Conservation (phyloP, 345 rosid genomes). For the Boechera divaricarpa region DNA sequence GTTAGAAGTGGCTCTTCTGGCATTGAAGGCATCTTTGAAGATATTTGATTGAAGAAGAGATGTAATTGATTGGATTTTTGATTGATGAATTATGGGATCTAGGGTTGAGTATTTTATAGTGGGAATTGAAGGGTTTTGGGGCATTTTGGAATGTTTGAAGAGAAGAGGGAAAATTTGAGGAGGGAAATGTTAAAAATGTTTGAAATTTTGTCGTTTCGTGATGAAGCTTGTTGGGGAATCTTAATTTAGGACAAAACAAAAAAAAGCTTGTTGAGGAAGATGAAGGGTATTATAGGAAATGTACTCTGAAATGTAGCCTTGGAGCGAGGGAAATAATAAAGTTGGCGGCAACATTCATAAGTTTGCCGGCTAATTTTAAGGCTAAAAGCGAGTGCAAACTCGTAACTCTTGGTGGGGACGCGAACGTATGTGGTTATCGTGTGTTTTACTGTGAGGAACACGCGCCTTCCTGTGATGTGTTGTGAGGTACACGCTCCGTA, state of each 20-base stretch:
- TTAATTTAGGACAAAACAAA: background rate
- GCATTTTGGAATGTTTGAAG: background rate
- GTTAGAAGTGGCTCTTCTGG: conserved; percentile 88
- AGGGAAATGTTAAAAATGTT: conserved; percentile 42
- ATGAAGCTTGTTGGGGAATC: conserved; percentile 44
- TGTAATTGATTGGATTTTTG: conserved; percentile 6
- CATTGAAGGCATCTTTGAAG: conserved; percentile 66
- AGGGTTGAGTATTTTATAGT: conserved; percentile 18
- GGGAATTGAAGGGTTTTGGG: conserved; percentile 31
- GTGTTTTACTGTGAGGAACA: background rate
- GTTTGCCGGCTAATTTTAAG: background rate
- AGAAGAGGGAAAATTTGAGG: conserved; percentile 26
- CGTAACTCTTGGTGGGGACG: conserved; percentile 1
- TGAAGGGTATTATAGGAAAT: conserved; percentile 37
- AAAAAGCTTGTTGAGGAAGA: conserved; percentile 48
- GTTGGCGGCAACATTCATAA: conserved; percentile 35
- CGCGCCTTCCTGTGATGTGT: background rate
- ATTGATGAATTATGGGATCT: background rate
- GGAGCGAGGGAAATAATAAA: conserved; percentile 26
- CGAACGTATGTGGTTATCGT: conserved; percentile 15
- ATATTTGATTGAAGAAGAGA: background rate
- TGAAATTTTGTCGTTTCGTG: conserved; percentile 2
- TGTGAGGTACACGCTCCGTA: conserved; percentile 8
- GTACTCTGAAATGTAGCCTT: background rate
- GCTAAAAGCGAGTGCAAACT: background rate